These are phyloP conservation scores for Alternaria tenuissima DNA, from an alignment of 2,329 filamentous ascomycete genomes.

Conservation along the genomic window DNA sequence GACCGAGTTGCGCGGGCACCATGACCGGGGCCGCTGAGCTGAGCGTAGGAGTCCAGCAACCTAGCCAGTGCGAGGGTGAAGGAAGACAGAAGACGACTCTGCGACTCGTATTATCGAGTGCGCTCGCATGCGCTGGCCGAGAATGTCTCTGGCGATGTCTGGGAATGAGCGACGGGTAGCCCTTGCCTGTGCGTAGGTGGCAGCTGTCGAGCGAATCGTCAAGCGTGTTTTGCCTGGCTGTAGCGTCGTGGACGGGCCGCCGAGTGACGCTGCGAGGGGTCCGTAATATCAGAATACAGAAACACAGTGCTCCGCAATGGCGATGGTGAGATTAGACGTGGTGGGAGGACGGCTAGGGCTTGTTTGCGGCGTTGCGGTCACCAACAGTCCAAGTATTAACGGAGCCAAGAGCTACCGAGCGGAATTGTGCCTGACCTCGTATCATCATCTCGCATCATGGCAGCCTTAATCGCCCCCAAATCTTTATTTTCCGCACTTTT, in stretches of 20 bases:
- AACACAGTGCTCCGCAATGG: not conserved
- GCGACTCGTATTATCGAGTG: constrained; percentile 21
- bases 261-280: constrained; percentile 6
- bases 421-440: constrained; percentile 6
- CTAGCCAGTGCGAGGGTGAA: constrained; percentile 16
- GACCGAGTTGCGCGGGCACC: constrained; percentile 39
- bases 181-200: constrained; percentile 20
- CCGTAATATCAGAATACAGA: not conserved
- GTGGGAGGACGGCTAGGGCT: constrained; percentile 5
- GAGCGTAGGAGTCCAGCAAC: constrained; percentile 18
- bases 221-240: constrained; percentile 20
- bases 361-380: constrained; percentile 5
- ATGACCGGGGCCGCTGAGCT: constrained; percentile 43
- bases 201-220: constrained; percentile 25
- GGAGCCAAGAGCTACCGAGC: constrained; percentile 8
- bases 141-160: constrained; percentile 7
- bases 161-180: constrained; percentile 14
- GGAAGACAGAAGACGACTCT: constrained; percentile 1
- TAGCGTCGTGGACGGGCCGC: constrained; percentile 28
- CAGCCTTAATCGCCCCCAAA: not conserved
- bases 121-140: constrained; percentile 24
- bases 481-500: not conserved
- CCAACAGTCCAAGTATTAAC: not conserved
- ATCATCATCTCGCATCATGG: constrained; percentile 1
- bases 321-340: constrained; percentile 2